Percentiles rank a stretch among this genome's conserved stretches.
Evolutionary conservation across 1,284 basidiomycete genomes (phyloP).

Genomic region (Kwoniella shivajii): DNA sequence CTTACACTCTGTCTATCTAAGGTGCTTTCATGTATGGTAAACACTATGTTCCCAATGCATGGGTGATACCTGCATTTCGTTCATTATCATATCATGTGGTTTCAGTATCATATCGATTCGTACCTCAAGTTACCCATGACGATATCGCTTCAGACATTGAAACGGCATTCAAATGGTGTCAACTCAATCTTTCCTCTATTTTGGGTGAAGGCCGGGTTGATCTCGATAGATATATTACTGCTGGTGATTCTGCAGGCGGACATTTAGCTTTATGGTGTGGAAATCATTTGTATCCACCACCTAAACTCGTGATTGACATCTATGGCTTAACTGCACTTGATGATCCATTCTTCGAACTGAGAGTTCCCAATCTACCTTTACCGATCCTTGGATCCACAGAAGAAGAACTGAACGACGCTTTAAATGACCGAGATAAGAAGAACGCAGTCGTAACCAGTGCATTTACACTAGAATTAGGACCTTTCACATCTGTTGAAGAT

Average conservation of each 20-base stretch:
- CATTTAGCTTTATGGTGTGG: constrained; percentile 24
- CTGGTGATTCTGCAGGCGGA: constrained; percentile 40
- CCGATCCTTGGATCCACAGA: neutral
- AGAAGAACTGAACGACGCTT: neutral
- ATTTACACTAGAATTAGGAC: constrained; percentile 21
- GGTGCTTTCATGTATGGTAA: constrained; percentile 13
- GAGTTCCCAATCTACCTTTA: neutral
- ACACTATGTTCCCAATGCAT: constrained; percentile 28
- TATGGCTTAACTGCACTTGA: constrained; percentile 26
- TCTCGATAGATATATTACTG: constrained; percentile 24
- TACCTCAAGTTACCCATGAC: constrained; percentile 27
- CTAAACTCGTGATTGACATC: constrained; percentile 29
- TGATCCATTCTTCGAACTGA: constrained; percentile 1
- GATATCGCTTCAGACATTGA: constrained; percentile 31
- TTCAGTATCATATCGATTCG: constrained; percentile 35
- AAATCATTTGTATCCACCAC: constrained; percentile 18
- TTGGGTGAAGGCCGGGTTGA: constrained; percentile 6
- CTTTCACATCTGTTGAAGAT: constrained; percentile 13
- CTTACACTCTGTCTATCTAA: neutral
- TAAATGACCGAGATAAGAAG: constrained; percentile 5
- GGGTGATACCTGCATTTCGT: constrained; percentile 32
- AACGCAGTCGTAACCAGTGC: constrained; percentile 15
- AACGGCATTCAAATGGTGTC: constrained; percentile 30
- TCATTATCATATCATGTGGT: constrained; percentile 32
- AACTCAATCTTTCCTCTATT: constrained; percentile 10